Conservation (phyloP, 345 rosid species). For the Noccaea bulbosa region DNA sequence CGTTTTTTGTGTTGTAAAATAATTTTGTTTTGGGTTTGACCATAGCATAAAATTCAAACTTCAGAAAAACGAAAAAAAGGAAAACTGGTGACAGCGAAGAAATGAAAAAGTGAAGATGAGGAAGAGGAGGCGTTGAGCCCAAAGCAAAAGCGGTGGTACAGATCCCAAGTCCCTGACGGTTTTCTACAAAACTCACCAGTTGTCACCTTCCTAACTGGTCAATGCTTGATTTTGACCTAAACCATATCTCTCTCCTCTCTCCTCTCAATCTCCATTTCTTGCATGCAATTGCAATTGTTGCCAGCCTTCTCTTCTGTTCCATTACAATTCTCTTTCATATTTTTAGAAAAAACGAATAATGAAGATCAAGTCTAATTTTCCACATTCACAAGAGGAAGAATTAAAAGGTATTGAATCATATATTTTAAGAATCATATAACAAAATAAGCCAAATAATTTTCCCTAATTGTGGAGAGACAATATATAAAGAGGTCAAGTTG, state of each 20-base stretch:
- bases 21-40: slow-evolving; percentile 23
- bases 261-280: slow-evolving; percentile 15
- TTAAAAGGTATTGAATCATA: slow-evolving; percentile 29
- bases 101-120: slow-evolving; percentile 21
- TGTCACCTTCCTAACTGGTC: slow-evolving; percentile 40
- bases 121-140: slow-evolving; percentile 39
- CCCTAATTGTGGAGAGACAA: slow-evolving; percentile 31
- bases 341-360: neutral
- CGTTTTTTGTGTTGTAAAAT: neutral
- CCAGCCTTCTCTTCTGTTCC: slow-evolving; percentile 7
- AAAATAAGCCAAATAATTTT: slow-evolving; percentile 36
- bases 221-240: slow-evolving; percentile 40
- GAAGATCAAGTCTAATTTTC: slow-evolving; percentile 12
- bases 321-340: slow-evolving; percentile 19
- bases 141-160: slow-evolving; percentile 41
- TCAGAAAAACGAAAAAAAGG: neutral
- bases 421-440: slow-evolving; percentile 26
- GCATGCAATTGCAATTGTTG: slow-evolving; percentile 40
- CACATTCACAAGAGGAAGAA: neutral
- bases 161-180: slow-evolving; percentile 45
- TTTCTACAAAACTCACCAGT: slow-evolving; percentile 35
- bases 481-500: slow-evolving; percentile 39
- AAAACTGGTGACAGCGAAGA: slow-evolving; percentile 29
- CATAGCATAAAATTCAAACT: slow-evolving; percentile 7
- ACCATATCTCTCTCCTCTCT: slow-evolving; percentile 27